phyloP scores from a whole-genome alignment of 2,329 filamentous ascomycete species.

The Elsinoe arachidis region DNA sequence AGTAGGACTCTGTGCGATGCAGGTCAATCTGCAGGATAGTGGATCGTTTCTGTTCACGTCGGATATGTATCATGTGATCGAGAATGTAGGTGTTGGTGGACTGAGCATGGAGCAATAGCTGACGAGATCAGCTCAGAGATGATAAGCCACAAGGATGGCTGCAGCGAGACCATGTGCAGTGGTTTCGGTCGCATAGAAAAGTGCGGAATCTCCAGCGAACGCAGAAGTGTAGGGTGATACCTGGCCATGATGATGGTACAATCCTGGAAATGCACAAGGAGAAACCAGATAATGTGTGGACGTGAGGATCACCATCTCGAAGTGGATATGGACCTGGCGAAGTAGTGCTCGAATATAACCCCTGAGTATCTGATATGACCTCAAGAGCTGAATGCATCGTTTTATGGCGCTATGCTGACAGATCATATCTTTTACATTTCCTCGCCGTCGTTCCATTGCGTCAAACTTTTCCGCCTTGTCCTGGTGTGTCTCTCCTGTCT shows the following conservation, averaged over 20 bases:
- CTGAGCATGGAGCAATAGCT: slow-evolving; percentile 11
- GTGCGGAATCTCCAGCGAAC: slow-evolving; percentile 26
- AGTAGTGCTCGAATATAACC: neutral
- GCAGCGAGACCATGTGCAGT: slow-evolving; percentile 28
- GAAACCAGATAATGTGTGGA: slow-evolving; percentile 14
- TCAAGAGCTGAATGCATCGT: neutral
- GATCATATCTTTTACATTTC: slow-evolving; percentile 9
- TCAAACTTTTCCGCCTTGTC: neutral
- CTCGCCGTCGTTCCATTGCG: neutral
- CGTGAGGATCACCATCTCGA: neutral
- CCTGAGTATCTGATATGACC: too few species aligned
- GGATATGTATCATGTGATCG: slow-evolving; percentile 31
- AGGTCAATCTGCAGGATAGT: slow-evolving; percentile 28
- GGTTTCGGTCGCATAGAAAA: slow-evolving; percentile 28
- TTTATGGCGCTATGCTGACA: slow-evolving; percentile 4
- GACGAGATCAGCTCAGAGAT: slow-evolving; percentile 24
- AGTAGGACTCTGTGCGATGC: slow-evolving; percentile 26
- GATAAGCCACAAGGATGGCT: slow-evolving; percentile 31
- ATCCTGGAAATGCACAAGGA: slow-evolving; percentile 23
- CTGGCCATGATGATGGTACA: slow-evolving; percentile 29
- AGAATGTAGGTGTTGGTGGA: slow-evolving; percentile 23
- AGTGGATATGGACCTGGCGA: neutral
- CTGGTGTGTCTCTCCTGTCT: neutral
- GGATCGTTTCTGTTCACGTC: slow-evolving; percentile 29
- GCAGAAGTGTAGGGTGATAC: slow-evolving; percentile 27